A percentile compares a stretch with the other conserved stretches of the same genome.
These are phyloP conservation scores for Harrya chromipes DNA, from an alignment of 768 basidiomycete species.

Conservation along the genomic window DNA sequence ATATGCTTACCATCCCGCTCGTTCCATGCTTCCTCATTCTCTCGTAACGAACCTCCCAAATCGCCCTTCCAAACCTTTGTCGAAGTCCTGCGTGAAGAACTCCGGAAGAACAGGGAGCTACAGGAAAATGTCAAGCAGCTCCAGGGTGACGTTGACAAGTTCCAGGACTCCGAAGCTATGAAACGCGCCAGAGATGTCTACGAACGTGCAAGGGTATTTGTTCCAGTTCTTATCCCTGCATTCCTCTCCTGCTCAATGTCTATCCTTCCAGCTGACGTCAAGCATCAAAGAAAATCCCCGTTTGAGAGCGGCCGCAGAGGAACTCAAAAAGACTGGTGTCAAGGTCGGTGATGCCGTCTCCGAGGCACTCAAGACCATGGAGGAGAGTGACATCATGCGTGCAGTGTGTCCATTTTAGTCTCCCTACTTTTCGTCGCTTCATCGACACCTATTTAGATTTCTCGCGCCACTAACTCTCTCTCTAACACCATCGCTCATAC, in stretches of 20 bases:
- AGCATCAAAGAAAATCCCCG: conserved; percentile 96
- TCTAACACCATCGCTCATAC: conserved; percentile 83
- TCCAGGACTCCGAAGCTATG: conserved; percentile 97
- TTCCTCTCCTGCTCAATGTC: conserved; percentile 2
- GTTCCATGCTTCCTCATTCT: conserved; percentile 67
- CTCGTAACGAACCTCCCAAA: conserved; percentile 66
- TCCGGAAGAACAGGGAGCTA: conserved; percentile 89
- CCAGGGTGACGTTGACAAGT: conserved; percentile 95
- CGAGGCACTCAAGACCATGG: conserved; percentile 89
- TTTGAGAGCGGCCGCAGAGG: conserved; percentile 88
- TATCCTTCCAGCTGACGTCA: conserved; percentile 68
- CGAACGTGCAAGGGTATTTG: conserved; percentile 85
- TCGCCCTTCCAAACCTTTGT: conserved; percentile 97
- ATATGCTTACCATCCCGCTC: conserved; percentile 26
- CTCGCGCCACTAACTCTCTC: conserved; percentile 79
- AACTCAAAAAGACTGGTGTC: conserved; percentile 83
- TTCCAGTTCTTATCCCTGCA: conserved; percentile 1
- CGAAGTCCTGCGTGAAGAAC: conserved; percentile 87
- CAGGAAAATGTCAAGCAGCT: conserved; percentile 97
- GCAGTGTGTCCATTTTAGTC: conserved; percentile 49
- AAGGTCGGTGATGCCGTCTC: conserved; percentile 93
- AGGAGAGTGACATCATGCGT: conserved; percentile 91
- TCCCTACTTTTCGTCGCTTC: neutral
- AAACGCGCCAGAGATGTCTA: conserved; percentile 88
- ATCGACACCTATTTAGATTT: conserved; percentile 51